Evolutionary conservation across 176 grass and related monocot genomes (phyloP).

Genomic region (Oryza australiensis): DNA sequence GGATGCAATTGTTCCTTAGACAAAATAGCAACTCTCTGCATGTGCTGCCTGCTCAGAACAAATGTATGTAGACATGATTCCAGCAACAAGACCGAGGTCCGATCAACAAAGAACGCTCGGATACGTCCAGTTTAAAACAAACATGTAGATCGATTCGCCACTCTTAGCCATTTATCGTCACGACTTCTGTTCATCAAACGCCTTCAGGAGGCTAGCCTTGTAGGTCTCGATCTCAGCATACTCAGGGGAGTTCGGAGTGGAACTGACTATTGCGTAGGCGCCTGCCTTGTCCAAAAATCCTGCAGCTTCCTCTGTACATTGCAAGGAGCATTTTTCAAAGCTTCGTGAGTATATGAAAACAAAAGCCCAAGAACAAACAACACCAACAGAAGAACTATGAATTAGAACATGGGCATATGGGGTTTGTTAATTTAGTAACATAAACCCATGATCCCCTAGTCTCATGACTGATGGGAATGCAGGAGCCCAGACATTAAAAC

Average conservation of each 20-base stretch:
- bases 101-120: neutral
- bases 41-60: neutral
- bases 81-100: conserved; percentile 1
- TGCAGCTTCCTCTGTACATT: conserved; percentile 71
- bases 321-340: conserved; percentile 3
- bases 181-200: conserved; percentile 56
- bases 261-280: conserved; percentile 60
- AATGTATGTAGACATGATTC: neutral
- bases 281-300: conserved; percentile 67
- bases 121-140: neutral
- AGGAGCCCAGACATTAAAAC: neutral
- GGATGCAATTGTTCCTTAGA: no score
- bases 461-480: neutral
- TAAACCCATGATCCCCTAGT: neutral
- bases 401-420: neutral
- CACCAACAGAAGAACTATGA: neutral
- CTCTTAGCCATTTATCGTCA: conserved; percentile 5
- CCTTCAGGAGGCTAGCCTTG: conserved; percentile 56
- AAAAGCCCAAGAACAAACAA: neutral
- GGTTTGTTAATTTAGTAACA: neutral
- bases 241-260: conserved; percentile 61
- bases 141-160: neutral
- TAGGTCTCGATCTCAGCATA: conserved; percentile 65
- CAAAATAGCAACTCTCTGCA: neutral
- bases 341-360: conserved; percentile 12